A percentile compares a stretch with the other conserved stretches of the same genome.
These are phyloP conservation scores for Plasmodium knowlesi DNA, from an alignment of 169 alveolate genomes.

Conservation along the genomic window DNA sequence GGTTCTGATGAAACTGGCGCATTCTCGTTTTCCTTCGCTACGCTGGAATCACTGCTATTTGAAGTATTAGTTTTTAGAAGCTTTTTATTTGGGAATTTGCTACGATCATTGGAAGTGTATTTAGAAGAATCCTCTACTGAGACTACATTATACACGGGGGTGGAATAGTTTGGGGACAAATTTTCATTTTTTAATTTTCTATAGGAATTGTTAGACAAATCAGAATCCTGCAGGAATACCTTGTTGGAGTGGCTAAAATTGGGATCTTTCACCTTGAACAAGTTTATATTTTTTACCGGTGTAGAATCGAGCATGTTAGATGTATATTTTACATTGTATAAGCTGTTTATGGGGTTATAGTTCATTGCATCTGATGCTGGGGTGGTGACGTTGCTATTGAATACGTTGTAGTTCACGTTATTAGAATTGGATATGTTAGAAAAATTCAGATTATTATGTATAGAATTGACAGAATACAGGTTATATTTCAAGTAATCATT, in stretches of 20 bases:
- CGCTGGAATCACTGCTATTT: conserved; percentile 19
- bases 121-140: conserved; percentile 6
- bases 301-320: conserved; percentile 35
- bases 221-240: conserved; percentile 36
- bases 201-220: conserved; percentile 40
- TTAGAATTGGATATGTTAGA: conserved; percentile 42
- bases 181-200: conserved; percentile 29
- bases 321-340: conserved; percentile 1
- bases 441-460: conserved; percentile 28
- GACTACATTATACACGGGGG: conserved; percentile 20
- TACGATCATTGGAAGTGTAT: conserved; percentile 7
- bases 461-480: conserved; percentile 7
- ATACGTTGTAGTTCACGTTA: conserved; percentile 28
- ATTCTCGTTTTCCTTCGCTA: conserved; percentile 12
- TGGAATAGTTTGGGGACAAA: not conserved
- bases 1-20: conserved; percentile 6
- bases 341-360: conserved; percentile 23
- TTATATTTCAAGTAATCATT: conserved; percentile 40
- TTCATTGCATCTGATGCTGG: conserved; percentile 31
- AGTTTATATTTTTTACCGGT: conserved; percentile 13
- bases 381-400: conserved; percentile 34
- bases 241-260: conserved; percentile 16
- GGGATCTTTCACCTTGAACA: conserved; percentile 4
- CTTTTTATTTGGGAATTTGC: not conserved
- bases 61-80: conserved; percentile 4